Base-by-base conservation (phyloP, 768 basidiomycete genomes). In the Holtermanniella nyarrowii region DNA sequence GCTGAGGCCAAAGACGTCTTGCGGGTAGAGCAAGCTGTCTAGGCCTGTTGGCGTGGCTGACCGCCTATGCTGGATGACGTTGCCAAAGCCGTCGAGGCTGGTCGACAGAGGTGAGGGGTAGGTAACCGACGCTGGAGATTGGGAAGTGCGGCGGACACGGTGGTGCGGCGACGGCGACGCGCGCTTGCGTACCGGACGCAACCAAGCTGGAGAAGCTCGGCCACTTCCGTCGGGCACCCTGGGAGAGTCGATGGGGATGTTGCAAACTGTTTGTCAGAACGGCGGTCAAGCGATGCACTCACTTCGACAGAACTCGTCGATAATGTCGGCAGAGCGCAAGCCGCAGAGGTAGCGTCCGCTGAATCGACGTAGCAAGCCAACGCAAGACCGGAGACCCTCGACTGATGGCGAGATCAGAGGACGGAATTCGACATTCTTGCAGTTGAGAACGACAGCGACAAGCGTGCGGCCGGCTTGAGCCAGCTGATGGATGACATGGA, bases 401-500 rank as follows among this genome's bases (percentile, higher is more conserved):
- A 91, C 78, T 12, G 86, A 82, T 31, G 86, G 80, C 16, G 86
- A 79, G 48, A 89, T 86, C 58, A 91, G 68, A 39, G 81, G 79
- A 54, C 86, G 81, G 48, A 89, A 72, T 11, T 76, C 76, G 47
- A 86, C 84, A n/a, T 80, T 80, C 63, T 88, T 86, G 74, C 88
- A 89, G 67, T 87, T 87, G 46, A 93, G 76, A 22, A 93, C 76
- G 54, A 91, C 80, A 13, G 88, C 87, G 49, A 93, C 80, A 16
- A 95, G 77, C 1, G 90, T 90, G 46, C 90, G 80, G 5, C 90
- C 90, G 21, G 89, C 89, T 65, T 91, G 88, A 3, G 89, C 91
- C 53, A 93, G 75, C 69, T 95, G 90, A 66, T 95, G 89, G 43
- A 95, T 93, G 54, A 91, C 88, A 68, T 91, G 88, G 0, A 93